phyloP scores from a whole-genome alignment of 257 asterid genomes.

The Eustoma russellianum region DNA sequence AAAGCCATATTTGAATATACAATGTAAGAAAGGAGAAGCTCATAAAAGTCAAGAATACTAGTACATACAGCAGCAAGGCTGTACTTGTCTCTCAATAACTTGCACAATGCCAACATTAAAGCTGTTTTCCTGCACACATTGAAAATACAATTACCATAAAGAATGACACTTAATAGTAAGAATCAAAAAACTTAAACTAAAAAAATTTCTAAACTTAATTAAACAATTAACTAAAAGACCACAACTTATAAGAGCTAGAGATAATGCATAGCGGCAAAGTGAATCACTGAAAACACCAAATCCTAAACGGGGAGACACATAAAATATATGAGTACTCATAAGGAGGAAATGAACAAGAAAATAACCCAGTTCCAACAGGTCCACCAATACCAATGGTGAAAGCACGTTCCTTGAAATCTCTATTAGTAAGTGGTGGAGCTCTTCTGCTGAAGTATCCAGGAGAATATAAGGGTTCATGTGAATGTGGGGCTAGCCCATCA shows the following conservation, averaged over 20 bases:
- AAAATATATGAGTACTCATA: too few relatives aligned
- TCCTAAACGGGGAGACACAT: background rate
- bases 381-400: slow-evolving; percentile 98
- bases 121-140: slow-evolving; percentile 69
- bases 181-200: too few relatives aligned
- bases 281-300: background rate
- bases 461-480: slow-evolving; percentile 80
- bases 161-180: background rate
- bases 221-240: too few relatives aligned
- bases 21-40: too few relatives aligned
- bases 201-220: too few relatives aligned
- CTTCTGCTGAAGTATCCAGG: slow-evolving; percentile 88
- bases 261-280: too few relatives aligned
- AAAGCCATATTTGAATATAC: too few relatives aligned
- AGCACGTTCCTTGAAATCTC: slow-evolving; percentile 79
- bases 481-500: slow-evolving; percentile 93
- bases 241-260: background rate
- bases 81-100: slow-evolving; percentile 66
- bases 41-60: background rate
- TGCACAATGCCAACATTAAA: slow-evolving; percentile 77
- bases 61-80: slow-evolving; percentile 89
- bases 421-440: slow-evolving; percentile 64
- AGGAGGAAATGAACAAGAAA: background rate
- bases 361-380: slow-evolving; percentile 95
- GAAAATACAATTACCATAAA: background rate